phyloP scores from a whole-genome alignment of 805 yeast genomes.

The Grigorovia humatica region DNA sequence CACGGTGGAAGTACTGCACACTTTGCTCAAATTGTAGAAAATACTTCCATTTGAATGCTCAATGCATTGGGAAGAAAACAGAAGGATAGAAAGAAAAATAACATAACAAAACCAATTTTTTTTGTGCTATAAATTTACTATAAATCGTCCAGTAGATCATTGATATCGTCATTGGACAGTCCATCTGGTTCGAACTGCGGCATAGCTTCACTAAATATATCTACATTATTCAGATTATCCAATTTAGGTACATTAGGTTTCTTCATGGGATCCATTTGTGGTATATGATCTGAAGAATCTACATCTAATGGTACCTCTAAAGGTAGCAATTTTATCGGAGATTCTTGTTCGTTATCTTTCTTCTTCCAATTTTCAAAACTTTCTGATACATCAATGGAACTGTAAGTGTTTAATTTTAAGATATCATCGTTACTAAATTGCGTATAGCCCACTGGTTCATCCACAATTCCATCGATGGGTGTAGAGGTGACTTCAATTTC shows the following conservation, averaged over 20 bases:
- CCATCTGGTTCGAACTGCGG: background rate
- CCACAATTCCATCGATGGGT: conserved; percentile 30
- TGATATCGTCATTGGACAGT: background rate
- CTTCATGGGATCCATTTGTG: background rate
- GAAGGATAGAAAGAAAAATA: background rate
- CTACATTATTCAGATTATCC: background rate
- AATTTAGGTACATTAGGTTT: background rate
- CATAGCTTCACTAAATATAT: background rate
- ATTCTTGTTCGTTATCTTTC: background rate
- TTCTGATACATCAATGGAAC: background rate
- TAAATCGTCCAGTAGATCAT: background rate
- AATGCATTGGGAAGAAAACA: background rate
- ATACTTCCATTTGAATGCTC: background rate
- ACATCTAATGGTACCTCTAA: background rate
- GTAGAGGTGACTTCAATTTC: conserved; percentile 43
- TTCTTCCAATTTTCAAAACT: background rate
- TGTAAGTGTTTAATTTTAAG: conserved; percentile 13
- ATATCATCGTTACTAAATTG: conserved; percentile 30
- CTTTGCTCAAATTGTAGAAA: no score
- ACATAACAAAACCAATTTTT: no score
- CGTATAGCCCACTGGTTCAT: conserved; percentile 37
- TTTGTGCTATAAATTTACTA: no score
- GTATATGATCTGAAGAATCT: background rate
- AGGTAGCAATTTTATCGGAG: background rate
- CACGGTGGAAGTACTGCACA: no score